Evolutionary conservation across 2,329 filamentous ascomycete genomes (phyloP).

Genomic region (Cladosporium sp.): DNA sequence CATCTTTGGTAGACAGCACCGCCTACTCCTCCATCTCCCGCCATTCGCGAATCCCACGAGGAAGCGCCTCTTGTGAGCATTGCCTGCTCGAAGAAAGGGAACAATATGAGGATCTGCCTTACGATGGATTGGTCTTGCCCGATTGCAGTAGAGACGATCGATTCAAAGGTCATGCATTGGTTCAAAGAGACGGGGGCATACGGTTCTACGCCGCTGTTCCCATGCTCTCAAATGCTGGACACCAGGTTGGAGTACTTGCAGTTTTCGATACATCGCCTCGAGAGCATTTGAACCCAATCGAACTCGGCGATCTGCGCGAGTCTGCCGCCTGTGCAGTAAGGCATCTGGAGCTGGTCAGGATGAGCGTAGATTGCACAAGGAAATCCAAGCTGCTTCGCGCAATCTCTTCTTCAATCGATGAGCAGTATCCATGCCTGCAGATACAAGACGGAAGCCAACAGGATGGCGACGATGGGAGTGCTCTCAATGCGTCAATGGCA

Average conservation of each 20-base stretch:
- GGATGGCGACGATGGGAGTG: not conserved
- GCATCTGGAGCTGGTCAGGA: constrained; percentile 31
- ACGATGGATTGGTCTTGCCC: constrained; percentile 17
- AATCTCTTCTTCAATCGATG: constrained; percentile 20
- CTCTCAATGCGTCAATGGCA: no score
- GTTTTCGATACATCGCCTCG: constrained; percentile 26
- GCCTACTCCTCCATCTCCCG: constrained; percentile 7
- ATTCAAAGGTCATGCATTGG: constrained; percentile 27
- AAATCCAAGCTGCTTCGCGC: constrained; percentile 19
- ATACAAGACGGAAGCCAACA: constrained; percentile 18
- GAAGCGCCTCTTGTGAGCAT: not conserved
- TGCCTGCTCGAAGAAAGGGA: not conserved
- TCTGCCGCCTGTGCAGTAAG: constrained; percentile 30
- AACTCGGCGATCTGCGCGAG: constrained; percentile 24
- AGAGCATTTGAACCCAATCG: constrained; percentile 17
- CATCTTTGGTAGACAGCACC: constrained; percentile 31
- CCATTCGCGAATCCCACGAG: not conserved
- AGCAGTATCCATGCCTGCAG: constrained; percentile 19
- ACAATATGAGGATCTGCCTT: constrained; percentile 7
- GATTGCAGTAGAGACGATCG: constrained; percentile 30
- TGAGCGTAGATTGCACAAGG: constrained; percentile 27
- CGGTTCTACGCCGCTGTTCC: constrained; percentile 33
- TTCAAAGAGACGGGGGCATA: constrained; percentile 24
- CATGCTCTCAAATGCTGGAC: constrained; percentile 26
- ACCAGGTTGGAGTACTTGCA: constrained; percentile 30